phyloP scores from a whole-genome alignment of 129 eudicot species.

The Tagetes patula region DNA sequence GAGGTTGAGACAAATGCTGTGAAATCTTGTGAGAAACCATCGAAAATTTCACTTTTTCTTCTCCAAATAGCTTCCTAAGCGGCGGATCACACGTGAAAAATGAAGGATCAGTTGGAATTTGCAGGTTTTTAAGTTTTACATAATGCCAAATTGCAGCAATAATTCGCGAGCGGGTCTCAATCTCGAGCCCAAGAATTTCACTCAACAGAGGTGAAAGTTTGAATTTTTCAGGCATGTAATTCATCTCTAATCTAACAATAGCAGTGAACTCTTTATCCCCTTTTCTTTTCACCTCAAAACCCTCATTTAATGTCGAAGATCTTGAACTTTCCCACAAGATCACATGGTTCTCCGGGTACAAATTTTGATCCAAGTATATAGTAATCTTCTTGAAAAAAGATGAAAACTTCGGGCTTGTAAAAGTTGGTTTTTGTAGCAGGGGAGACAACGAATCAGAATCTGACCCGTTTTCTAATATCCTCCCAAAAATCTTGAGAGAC shows the following conservation, averaged over 20 bases:
- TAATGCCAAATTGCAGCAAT: slow-evolving; percentile 92
- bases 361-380: slow-evolving; percentile 72
- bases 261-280: slow-evolving; percentile 92
- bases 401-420: slow-evolving; percentile 63
- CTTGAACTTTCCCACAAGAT: slow-evolving; percentile 88
- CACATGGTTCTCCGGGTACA: slow-evolving; percentile 85
- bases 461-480: slow-evolving; percentile 58
- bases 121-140: slow-evolving; percentile 65
- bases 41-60: slow-evolving; percentile 75
- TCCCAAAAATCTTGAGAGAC: slow-evolving; percentile 84
- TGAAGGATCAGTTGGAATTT: slow-evolving; percentile 67
- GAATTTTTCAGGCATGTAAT: slow-evolving; percentile 72
- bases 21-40: slow-evolving; percentile 60
- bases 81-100: slow-evolving; percentile 80
- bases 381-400: slow-evolving; percentile 86
- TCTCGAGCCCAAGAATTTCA: slow-evolving; percentile 77
- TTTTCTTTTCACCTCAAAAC: slow-evolving; percentile 85
- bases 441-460: slow-evolving; percentile 40
- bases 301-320: slow-evolving; percentile 72
- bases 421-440: slow-evolving; percentile 25
- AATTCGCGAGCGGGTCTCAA: slow-evolving; percentile 73
- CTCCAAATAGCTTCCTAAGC: slow-evolving; percentile 77
- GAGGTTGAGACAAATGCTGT: slow-evolving; percentile 66
- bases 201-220: slow-evolving; percentile 66
- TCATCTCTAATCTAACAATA: slow-evolving; percentile 79